These are phyloP conservation scores for Wickerhamiella shivajii DNA, from an alignment of 805 yeast species.

Conservation along the genomic window DNA sequence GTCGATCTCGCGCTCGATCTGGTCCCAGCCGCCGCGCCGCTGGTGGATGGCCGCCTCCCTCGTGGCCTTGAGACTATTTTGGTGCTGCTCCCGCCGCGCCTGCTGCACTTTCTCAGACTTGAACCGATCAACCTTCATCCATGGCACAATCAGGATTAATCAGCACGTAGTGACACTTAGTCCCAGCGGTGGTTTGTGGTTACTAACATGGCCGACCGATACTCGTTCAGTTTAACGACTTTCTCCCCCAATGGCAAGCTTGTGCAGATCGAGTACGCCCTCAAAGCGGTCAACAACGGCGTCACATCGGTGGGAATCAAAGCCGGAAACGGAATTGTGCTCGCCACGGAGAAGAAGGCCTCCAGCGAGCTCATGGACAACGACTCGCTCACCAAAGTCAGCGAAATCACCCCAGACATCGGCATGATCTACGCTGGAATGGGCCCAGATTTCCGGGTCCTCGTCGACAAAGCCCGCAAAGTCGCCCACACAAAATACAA, in stretches of 20 bases:
- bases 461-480: constrained; percentile 86
- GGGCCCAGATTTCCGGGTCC: constrained; percentile 97
- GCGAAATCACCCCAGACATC: constrained; percentile 79
- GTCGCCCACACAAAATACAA: constrained; percentile 86
- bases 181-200: too few relatives aligned
- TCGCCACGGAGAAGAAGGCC: constrained; percentile 91
- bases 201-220: constrained; percentile 97
- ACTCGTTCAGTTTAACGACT: constrained; percentile 92
- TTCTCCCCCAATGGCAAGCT: constrained; percentile 97
- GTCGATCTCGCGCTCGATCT: constrained; percentile 1
- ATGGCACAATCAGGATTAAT: background rate
- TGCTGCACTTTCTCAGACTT: background rate
- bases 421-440: constrained; percentile 96
- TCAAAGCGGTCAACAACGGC: constrained; percentile 95
- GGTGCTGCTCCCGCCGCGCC: background rate
- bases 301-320: constrained; percentile 90
- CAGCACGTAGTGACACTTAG: too few relatives aligned
- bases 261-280: constrained; percentile 94
- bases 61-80: background rate
- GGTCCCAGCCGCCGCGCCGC: background rate
- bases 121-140: background rate
- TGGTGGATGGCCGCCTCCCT: background rate
- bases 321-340: constrained; percentile 89
- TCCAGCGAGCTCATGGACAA: constrained; percentile 61
- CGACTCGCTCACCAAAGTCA: constrained; percentile 65